phyloP scores from a whole-genome alignment of 371 early-diverging fungal genomes.

The Actinomortierella wolfii region DNA sequence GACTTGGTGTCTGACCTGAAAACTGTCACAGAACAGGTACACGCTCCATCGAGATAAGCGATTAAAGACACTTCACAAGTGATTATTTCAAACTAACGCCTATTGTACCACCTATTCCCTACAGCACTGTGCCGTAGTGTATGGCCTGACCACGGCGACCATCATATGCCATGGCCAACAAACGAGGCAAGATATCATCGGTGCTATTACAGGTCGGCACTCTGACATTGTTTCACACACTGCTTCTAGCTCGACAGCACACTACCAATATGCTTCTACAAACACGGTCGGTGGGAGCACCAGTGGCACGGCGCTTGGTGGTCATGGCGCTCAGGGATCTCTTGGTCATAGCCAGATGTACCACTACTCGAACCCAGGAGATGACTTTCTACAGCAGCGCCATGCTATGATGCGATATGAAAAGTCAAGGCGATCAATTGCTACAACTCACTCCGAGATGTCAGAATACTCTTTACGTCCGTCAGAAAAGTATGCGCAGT shows the following conservation, averaged over 20 bases:
- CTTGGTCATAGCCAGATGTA: neutral
- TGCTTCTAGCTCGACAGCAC: constrained; percentile 18
- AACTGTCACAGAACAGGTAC: constrained; percentile 30
- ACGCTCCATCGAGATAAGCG: neutral
- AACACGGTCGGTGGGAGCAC: neutral
- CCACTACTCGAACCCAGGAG: constrained; percentile 28
- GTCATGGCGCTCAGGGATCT: no score
- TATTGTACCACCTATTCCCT: no score
- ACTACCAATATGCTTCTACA: constrained; percentile 11
- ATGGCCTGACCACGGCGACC: constrained; percentile 32
- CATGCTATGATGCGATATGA: constrained; percentile 16
- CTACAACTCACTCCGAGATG: constrained; percentile 25
- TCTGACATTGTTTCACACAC: constrained; percentile 17
- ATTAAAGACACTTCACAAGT: neutral
- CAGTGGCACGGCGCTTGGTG: no score
- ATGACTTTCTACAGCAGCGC: constrained; percentile 20
- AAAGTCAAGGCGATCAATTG: constrained; percentile 28
- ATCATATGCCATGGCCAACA: constrained; percentile 36
- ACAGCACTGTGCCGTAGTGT: constrained; percentile 30
- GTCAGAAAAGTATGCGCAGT: constrained; percentile 13
- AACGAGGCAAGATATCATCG: constrained; percentile 33
- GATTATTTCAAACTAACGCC: neutral
- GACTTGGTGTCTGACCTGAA: constrained; percentile 34
- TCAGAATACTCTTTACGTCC: constrained; percentile 23
- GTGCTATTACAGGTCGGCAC: constrained; percentile 37